phyloP scores from a whole-genome alignment of 2,329 filamentous ascomycete species.

The Xylaria sp. region DNA sequence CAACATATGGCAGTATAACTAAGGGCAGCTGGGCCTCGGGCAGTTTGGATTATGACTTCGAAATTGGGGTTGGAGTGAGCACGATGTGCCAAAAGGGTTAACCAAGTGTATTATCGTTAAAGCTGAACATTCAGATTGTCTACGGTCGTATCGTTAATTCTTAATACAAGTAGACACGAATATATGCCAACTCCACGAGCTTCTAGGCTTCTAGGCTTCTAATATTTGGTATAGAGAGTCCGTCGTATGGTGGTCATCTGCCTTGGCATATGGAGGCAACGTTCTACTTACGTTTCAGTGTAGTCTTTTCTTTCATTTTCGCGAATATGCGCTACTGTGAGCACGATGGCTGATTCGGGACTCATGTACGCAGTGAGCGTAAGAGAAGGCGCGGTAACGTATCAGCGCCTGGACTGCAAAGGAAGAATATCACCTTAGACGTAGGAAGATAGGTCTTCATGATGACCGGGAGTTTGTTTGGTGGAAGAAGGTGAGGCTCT shows the following conservation, averaged over 20 bases:
- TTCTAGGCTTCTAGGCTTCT: too few species aligned
- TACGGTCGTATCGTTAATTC: background rate
- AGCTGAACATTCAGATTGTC: background rate
- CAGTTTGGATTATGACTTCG: background rate
- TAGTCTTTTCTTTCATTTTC: background rate
- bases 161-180: background rate
- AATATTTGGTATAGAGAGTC: too few species aligned
- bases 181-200: background rate
- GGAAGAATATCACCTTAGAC: too few species aligned
- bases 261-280: background rate
- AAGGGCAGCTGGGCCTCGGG: background rate
- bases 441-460: background rate
- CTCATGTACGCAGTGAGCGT: background rate
- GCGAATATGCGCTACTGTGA: background rate
- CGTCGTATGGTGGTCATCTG: background rate
- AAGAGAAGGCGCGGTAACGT: background rate
- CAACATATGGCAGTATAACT: conserved; percentile 19
- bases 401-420: background rate
- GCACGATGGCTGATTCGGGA: background rate
- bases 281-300: background rate
- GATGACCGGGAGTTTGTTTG: background rate
- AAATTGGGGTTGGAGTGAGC: background rate
- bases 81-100: background rate
- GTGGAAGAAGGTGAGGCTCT: background rate
- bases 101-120: background rate